A percentile compares a stretch with the other conserved stretches of the same genome.
phyloP scores from a whole-genome alignment of 2,329 filamentous ascomycete species.

The Cercospora beticola region DNA sequence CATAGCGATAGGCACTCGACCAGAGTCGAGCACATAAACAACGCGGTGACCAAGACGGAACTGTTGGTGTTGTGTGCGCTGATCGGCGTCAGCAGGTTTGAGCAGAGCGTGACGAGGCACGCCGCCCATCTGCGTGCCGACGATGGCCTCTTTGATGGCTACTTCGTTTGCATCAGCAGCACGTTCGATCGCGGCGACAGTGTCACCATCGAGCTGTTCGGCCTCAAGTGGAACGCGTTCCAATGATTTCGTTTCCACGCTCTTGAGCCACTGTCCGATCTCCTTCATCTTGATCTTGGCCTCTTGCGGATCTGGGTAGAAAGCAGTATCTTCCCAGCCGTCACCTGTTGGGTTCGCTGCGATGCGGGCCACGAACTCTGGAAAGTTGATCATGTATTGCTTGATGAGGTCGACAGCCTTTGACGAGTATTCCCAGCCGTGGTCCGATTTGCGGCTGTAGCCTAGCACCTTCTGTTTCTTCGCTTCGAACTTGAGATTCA shows the following conservation, averaged over 20 bases:
- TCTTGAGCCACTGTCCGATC: constrained; percentile 90
- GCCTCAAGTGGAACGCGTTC: constrained; percentile 95
- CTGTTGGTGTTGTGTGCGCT: constrained; percentile 78
- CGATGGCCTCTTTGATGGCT: constrained; percentile 48
- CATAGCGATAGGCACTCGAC: constrained; percentile 89
- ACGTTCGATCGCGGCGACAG: constrained; percentile 76
- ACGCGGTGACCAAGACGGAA: constrained; percentile 87
- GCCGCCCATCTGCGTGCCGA: constrained; percentile 69
- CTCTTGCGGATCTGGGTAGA: constrained; percentile 71
- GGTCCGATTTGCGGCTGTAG: constrained; percentile 81
- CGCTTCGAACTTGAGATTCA: constrained; percentile 96
- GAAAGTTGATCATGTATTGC: constrained; percentile 90
- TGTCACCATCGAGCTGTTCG: constrained; percentile 89
- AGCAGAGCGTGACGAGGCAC: constrained; percentile 85
- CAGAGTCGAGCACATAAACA: constrained; percentile 87
- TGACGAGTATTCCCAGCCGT: constrained; percentile 93
- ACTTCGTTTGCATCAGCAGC: constrained; percentile 66
- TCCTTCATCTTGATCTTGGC: constrained; percentile 85
- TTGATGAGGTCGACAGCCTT: constrained; percentile 77
- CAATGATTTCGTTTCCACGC: constrained; percentile 84
- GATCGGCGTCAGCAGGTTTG: constrained; percentile 94
- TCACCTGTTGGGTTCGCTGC: constrained; percentile 81
- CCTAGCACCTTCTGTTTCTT: constrained; percentile 94
- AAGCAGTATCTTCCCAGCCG: constrained; percentile 78
- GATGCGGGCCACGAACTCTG: constrained; percentile 90